These are phyloP conservation scores for Iberis pinnata DNA, from an alignment of 345 rosid genomes.

Conservation along the genomic window DNA sequence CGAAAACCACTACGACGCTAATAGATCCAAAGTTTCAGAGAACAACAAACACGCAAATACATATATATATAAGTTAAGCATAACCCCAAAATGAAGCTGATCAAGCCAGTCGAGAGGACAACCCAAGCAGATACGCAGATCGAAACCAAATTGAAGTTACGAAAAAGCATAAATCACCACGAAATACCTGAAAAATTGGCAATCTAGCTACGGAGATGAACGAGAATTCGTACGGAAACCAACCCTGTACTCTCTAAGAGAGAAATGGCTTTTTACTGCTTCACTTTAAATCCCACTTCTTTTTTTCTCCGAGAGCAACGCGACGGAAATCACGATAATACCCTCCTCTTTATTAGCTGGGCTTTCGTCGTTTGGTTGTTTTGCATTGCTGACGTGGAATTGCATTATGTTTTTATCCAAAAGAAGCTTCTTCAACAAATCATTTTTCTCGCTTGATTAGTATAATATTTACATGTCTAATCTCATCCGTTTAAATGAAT, in stretches of 20 bases:
- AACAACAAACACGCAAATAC: not conserved
- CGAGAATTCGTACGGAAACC: slow-evolving; percentile 1
- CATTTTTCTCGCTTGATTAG: too few species aligned
- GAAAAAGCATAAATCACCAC: slow-evolving; percentile 1
- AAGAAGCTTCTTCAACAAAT: too few species aligned
- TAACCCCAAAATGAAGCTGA: slow-evolving; percentile 9
- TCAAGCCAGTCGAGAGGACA: slow-evolving; percentile 19
- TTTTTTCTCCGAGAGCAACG: not conserved
- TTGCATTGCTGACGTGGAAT: too few species aligned
- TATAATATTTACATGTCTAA: too few species aligned
- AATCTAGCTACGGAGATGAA: slow-evolving; percentile 22
- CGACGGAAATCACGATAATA: not conserved
- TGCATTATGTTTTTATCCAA: too few species aligned
- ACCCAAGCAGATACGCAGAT: slow-evolving; percentile 2
- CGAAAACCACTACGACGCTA: not conserved
- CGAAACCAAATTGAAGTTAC: slow-evolving; percentile 1
- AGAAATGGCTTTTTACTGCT: slow-evolving; percentile 14
- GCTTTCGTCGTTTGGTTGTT: not conserved
- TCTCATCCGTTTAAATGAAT: too few species aligned
- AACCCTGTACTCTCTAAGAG: slow-evolving; percentile 20
- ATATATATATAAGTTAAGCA: not conserved
- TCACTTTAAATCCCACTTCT: slow-evolving; percentile 14
- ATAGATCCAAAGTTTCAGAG: slow-evolving; percentile 17
- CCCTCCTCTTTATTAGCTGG: slow-evolving; percentile 6
- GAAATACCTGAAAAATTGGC: slow-evolving; percentile 8